Evolutionary conservation across 2,329 filamentous ascomycete genomes (phyloP).

Genomic region (Sodiomyces alkalinus): DNA sequence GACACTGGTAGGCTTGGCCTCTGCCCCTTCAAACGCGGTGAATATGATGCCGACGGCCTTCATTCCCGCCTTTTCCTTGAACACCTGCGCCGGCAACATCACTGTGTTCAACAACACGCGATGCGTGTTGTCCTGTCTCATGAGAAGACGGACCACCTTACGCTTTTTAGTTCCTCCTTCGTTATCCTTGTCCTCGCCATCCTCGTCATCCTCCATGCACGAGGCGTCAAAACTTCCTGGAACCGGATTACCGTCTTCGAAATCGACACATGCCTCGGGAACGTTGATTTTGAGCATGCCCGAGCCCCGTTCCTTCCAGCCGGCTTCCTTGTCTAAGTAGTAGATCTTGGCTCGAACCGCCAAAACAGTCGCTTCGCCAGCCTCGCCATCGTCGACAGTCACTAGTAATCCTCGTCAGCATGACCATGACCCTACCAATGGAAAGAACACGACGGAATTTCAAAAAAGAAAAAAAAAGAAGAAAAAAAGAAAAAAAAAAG

Average conservation of each 20-base stretch:
- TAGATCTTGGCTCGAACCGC: constrained; percentile 74
- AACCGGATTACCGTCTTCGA: constrained; percentile 35
- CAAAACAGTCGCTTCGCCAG: constrained; percentile 62
- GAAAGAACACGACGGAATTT: too few relatives aligned
- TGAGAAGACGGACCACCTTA: constrained; percentile 58
- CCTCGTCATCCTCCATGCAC: constrained; percentile 28
- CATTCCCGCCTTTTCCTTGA: constrained; percentile 60
- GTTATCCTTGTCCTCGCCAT: constrained; percentile 13
- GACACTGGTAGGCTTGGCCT: constrained; percentile 39
- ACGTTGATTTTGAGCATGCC: constrained; percentile 79
- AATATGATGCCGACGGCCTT: constrained; percentile 56
- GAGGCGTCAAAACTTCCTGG: constrained; percentile 42
- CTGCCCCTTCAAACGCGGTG: constrained; percentile 43
- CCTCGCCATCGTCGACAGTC: constrained; percentile 70
- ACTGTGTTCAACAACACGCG: constrained; percentile 76
- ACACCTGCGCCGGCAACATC: constrained; percentile 63
- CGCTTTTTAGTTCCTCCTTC: constrained; percentile 7
- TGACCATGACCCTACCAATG: background rate
- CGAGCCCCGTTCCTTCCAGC: constrained; percentile 81
- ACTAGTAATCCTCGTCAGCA: constrained; percentile 28
- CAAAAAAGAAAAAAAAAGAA: too few relatives aligned
- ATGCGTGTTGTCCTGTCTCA: constrained; percentile 82
- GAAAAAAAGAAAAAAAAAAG: background rate
- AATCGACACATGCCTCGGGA: constrained; percentile 38
- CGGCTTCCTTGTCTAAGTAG: constrained; percentile 52